Conservation (phyloP, 2,329 filamentous ascomycete species). For the Colletotrichum zoysiae region DNA sequence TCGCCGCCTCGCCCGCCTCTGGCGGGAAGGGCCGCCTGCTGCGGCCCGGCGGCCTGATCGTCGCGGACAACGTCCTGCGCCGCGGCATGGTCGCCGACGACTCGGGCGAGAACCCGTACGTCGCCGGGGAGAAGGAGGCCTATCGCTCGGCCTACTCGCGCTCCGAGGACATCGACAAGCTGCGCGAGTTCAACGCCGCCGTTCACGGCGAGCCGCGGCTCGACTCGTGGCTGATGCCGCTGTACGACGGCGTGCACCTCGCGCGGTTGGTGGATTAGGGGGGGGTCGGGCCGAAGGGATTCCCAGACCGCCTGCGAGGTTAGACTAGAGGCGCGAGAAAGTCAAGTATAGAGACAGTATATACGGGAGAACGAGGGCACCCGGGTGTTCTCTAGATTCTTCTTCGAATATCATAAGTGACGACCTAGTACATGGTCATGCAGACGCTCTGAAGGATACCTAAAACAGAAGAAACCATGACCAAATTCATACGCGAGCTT, state of each 20-base stretch:
- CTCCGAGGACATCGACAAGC: constrained; percentile 41
- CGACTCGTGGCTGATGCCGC: constrained; percentile 56
- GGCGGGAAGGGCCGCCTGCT: constrained; percentile 56
- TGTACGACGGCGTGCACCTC: constrained; percentile 59
- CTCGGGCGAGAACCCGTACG: constrained; percentile 41
- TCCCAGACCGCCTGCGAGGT: neutral
- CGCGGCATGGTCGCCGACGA: constrained; percentile 60
- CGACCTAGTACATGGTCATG: too few species aligned
- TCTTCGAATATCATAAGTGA: neutral
- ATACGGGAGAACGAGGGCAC: neutral
- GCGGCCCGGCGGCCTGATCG: constrained; percentile 62
- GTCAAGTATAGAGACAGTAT: too few species aligned
- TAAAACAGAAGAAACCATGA: accelerated
- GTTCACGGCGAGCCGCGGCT: constrained; percentile 49
- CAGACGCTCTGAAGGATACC: neutral
- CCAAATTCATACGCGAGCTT: neutral
- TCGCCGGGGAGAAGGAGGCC: constrained; percentile 33
- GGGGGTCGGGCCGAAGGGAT: neutral
- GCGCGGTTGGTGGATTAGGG: constrained; percentile 53
- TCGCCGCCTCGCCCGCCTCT: constrained; percentile 53
- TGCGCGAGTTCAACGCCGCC: constrained; percentile 44
- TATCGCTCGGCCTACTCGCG: constrained; percentile 42
- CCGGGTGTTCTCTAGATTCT: neutral
- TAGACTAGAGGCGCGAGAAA: too few species aligned
- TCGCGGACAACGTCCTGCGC: constrained; percentile 67